Base-by-base conservation (phyloP, 2,329 filamentous ascomycete genomes). In the Bipolaris cookei region DNA sequence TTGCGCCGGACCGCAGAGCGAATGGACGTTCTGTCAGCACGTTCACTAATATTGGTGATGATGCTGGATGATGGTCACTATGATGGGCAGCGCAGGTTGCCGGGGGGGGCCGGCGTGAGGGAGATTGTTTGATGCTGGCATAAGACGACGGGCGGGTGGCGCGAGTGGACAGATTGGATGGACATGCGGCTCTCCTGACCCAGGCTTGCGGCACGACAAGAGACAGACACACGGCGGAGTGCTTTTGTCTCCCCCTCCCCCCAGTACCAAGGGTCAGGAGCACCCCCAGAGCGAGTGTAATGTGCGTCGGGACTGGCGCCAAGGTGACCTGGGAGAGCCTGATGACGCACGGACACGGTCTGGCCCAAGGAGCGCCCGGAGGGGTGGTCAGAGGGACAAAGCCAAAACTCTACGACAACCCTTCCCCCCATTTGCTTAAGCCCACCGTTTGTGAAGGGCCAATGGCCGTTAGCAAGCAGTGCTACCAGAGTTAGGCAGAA, bases 231-330 rank as follows among this genome's bases (percentile, higher is more conserved):
- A 62, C 59, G 56, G 57, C 44, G 34, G 56, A 60, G 50, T 49
- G 62, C 61, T 62, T 73, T 73, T 72, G 65, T 65, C 53, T 67
- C 69, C 69, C 65, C 69, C 63, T 64, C 52, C 67, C 69, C 69
- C 65, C 68, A 65, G 68, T 68, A 71, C 71, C 72, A 72, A 72
- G 72, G 68, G 62, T 64, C 54, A 67, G 63, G 65, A 65, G 66
- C 59, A 56, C 64, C 64, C 58, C 55, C 59, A 60, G 56, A 56
- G 66, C 54, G 61, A 48, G 54, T 62, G 62, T 62, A 67, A 63
- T 34, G 66, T 70, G 70, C 51, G 66, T 71, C 66, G 68, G 70
- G 70, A 68, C 66, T 72, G 72, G 72, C 73, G 71, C 71, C 71
- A 74, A 65, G 68, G 61, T 58, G 56, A 60, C 66, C 64, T 59